Percentiles rank a stretch among this genome's conserved stretches.
Conservation (phyloP, 257 asterid species). For the Solanum habrochaites region DNA sequence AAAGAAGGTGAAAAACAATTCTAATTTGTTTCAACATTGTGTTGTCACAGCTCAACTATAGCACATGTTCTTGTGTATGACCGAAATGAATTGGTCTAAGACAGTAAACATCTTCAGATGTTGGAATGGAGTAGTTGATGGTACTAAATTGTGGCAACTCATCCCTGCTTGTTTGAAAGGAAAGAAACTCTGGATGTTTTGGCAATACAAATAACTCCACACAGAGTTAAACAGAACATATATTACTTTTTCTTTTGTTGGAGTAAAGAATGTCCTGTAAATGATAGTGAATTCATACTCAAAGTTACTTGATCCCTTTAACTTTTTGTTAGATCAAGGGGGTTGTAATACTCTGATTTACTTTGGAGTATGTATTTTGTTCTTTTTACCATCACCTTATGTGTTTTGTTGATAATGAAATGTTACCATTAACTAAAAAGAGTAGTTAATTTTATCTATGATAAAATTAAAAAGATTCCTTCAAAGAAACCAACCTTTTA, state of each 20-base stretch:
- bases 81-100: neutral
- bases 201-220: neutral
- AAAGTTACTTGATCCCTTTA: neutral
- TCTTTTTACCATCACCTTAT: neutral
- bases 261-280: neutral
- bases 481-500: neutral
- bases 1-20: neutral
- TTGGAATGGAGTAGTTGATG: neutral
- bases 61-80: neutral
- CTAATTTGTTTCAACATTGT: neutral
- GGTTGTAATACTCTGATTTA: neutral
- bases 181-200: neutral
- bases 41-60: neutral
- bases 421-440: neutral
- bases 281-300: neutral
- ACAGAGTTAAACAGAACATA: neutral
- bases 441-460: neutral
- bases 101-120: neutral
- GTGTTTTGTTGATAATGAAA: neutral
- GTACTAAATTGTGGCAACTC: neutral
- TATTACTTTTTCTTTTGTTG: neutral
- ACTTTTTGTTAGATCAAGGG: neutral
- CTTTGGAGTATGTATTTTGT: neutral
- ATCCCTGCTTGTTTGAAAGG: neutral
- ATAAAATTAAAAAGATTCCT: neutral